These are phyloP conservation scores for Papiliotrema nemorosa DNA, from an alignment of 1,284 basidiomycete species.

Conservation along the genomic window DNA sequence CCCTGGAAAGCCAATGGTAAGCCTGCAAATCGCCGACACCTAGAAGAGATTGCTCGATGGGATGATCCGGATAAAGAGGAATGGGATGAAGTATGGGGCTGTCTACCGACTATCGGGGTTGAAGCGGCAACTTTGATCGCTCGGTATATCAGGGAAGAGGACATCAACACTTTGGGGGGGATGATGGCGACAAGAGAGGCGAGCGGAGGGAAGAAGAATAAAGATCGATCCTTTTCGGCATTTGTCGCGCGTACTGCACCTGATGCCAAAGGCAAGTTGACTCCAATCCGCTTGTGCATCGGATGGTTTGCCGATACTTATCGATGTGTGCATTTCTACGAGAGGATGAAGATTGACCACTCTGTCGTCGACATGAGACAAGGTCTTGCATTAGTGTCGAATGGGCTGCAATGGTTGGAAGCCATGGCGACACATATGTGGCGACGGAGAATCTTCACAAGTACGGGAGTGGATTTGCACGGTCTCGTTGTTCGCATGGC, in stretches of 20 bases:
- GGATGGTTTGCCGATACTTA: constrained; percentile 11
- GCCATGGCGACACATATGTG: neutral
- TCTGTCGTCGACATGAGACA: constrained; percentile 1
- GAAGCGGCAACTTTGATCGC: neutral
- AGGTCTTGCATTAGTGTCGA: neutral
- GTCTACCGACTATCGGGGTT: neutral
- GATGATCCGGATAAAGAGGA: neutral
- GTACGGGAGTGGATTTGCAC: constrained; percentile 3
- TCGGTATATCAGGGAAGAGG: neutral
- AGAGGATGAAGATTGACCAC: constrained; percentile 1
- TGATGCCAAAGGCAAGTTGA: neutral
- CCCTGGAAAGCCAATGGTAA: no score
- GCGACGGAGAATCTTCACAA: neutral
- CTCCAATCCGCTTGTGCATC: neutral
- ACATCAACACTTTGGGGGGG: neutral
- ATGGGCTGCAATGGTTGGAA: constrained; percentile 6
- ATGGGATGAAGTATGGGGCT: constrained; percentile 4
- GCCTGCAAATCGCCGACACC: no score
- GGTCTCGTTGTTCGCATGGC: constrained; percentile 2
- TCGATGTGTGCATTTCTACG: neutral
- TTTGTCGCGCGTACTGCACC: neutral
- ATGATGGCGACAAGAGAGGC: neutral
- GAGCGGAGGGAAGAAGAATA: neutral
- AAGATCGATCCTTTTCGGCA: neutral
- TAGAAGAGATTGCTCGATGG: neutral